These are phyloP conservation scores for Biscogniauxia sp. DNA, from an alignment of 2,329 filamentous ascomycete genomes.

Conservation along the genomic window DNA sequence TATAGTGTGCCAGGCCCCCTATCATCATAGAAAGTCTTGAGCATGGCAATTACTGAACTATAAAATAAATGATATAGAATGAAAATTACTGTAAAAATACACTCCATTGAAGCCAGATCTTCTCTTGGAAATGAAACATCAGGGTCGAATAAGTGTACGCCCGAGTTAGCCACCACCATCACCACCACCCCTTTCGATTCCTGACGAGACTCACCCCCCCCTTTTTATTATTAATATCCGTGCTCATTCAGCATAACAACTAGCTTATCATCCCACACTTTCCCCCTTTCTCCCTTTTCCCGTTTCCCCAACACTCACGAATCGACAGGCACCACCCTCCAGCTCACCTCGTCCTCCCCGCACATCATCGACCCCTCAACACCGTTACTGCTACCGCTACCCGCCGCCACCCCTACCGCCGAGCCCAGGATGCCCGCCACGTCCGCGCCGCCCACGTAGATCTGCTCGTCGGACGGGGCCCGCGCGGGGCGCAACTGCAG, in stretches of 20 bases:
- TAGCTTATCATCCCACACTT: background rate
- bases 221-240: too few relatives aligned
- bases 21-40: too few relatives aligned
- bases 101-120: too few relatives aligned
- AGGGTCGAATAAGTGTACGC: too few relatives aligned
- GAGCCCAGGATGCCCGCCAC: conserved; percentile 14
- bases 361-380: conserved; percentile 20
- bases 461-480: conserved; percentile 17
- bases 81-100: too few relatives aligned
- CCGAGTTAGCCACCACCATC: too few relatives aligned
- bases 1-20: too few relatives aligned
- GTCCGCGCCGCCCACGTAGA: conserved; percentile 20
- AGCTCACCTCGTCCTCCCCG: conserved; percentile 15
- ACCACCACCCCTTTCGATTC: too few relatives aligned
- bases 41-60: too few relatives aligned
- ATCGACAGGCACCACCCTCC: conserved; percentile 15
- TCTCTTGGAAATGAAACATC: too few relatives aligned
- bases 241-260: background rate
- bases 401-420: conserved; percentile 6
- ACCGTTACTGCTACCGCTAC: conserved; percentile 2
- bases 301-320: background rate
- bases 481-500: conserved; percentile 18
- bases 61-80: too few relatives aligned
- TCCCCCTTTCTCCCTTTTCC: background rate
- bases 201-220: too few relatives aligned